Percentiles rank a stretch among this genome's conserved stretches.
Conservation (phyloP, 768 basidiomycete genomes). For the Lactifluus subvellereus region DNA sequence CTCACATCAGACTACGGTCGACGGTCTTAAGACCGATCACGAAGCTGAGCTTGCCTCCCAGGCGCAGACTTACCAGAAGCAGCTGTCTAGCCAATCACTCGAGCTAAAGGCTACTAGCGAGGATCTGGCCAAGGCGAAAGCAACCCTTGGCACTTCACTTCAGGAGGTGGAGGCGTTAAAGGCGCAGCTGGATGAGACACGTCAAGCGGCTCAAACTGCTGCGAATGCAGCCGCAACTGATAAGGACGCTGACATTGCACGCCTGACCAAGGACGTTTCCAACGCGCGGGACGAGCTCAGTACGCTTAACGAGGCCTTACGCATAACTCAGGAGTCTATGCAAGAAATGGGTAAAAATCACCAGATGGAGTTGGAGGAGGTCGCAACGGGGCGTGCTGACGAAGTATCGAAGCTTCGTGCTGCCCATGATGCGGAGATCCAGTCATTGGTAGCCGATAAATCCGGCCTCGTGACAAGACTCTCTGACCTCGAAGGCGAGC, state of each 20-base stretch:
- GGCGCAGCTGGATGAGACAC: slow-evolving; percentile 60
- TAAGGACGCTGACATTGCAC: slow-evolving; percentile 50
- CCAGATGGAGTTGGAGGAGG: slow-evolving; percentile 66
- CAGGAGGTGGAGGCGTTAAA: slow-evolving; percentile 52
- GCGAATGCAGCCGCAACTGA: slow-evolving; percentile 35
- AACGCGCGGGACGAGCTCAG: slow-evolving; percentile 64
- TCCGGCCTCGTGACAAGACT: slow-evolving; percentile 54
- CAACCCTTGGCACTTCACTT: slow-evolving; percentile 45
- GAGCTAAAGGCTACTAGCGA: slow-evolving; percentile 84
- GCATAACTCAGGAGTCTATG: slow-evolving; percentile 64
- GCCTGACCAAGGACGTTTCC: slow-evolving; percentile 52
- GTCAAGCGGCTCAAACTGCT: slow-evolving; percentile 38
- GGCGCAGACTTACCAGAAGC: slow-evolving; percentile 53
- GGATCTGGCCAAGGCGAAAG: slow-evolving; percentile 72
- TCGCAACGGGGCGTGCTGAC: slow-evolving; percentile 60
- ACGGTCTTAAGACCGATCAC: slow-evolving; percentile 61
- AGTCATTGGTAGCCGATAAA: slow-evolving; percentile 51
- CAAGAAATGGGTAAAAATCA: slow-evolving; percentile 66
- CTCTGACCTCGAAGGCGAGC: slow-evolving; percentile 74
- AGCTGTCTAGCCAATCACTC: slow-evolving; percentile 51
- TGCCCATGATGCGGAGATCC: slow-evolving; percentile 56
- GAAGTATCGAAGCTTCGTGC: slow-evolving; percentile 60
- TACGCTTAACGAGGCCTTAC: slow-evolving; percentile 59
- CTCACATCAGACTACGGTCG: slow-evolving; percentile 55
- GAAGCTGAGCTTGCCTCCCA: slow-evolving; percentile 53